phyloP scores from a whole-genome alignment of 805 yeast species.

The Limtongozyma cylindracea region DNA sequence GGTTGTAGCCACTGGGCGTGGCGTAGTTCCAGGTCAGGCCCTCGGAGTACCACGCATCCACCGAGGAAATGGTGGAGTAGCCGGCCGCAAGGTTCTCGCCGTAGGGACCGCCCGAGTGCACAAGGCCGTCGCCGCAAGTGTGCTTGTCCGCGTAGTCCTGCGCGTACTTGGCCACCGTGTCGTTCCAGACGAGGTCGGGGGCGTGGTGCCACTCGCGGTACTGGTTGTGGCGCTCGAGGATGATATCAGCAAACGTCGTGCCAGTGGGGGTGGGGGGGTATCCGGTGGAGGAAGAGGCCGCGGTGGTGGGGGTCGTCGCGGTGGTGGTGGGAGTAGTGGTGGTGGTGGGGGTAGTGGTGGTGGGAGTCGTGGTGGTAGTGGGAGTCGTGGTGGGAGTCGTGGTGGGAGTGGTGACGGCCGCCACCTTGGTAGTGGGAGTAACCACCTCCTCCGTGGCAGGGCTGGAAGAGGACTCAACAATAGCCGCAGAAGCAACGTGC shows the following conservation, averaged over 20 bases:
- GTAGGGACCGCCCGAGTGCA: constrained; percentile 3
- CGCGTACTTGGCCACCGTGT: constrained; percentile 25
- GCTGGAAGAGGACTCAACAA: no score
- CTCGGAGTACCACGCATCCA: constrained; percentile 4
- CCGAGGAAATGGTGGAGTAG: constrained; percentile 6
- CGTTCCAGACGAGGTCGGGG: constrained; percentile 26
- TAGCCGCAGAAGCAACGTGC: no score
- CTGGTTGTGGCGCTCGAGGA: constrained; percentile 35
- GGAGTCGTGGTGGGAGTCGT: no score
- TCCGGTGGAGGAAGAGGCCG: constrained; percentile 1
- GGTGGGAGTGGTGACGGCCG: no score
- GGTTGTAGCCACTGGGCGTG: constrained; percentile 9
- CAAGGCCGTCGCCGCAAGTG: constrained; percentile 12
- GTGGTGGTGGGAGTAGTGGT: not conserved
- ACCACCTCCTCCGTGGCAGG: no score
- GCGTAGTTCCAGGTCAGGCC: constrained; percentile 2
- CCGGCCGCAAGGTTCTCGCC: constrained; percentile 12
- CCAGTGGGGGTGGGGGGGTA: no score
- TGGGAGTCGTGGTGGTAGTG: no score
- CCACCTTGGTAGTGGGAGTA: no score
- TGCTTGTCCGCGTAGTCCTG: constrained; percentile 16
- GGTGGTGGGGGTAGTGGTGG: no score
- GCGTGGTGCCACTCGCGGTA: constrained; percentile 29
- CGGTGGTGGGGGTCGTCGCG: constrained; percentile 1
- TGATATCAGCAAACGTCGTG: constrained; percentile 10